Evolutionary conservation across 495 filamentous ascomycete species (phyloP).

Genomic region (Cladorrhinum samala): DNA sequence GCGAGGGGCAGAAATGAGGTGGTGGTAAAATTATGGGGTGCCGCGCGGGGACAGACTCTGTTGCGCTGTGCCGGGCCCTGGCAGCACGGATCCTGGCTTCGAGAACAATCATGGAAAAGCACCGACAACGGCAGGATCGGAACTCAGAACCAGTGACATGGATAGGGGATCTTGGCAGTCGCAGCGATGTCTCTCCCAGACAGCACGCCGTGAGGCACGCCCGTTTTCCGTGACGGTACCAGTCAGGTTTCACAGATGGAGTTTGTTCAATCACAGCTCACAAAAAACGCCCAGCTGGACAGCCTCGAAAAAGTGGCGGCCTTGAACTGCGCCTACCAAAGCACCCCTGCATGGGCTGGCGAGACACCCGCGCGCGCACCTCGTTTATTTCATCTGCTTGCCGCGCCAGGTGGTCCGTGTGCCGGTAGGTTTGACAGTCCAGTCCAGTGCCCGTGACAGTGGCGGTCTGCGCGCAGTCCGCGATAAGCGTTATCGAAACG

Average conservation of each 20-base stretch:
- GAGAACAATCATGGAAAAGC: slow-evolving; percentile 10
- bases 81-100: slow-evolving; percentile 5
- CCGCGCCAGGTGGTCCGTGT: not conserved
- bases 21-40: not conserved
- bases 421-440: too few species aligned
- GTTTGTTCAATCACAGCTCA: not conserved
- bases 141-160: not conserved
- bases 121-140: not conserved
- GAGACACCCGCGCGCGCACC: slow-evolving; percentile 14
- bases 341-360: slow-evolving; percentile 5
- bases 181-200: not conserved
- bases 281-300: slow-evolving; percentile 14
- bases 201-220: not conserved
- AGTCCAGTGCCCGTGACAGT: not conserved
- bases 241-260: not conserved
- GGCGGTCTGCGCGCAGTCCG: not conserved
- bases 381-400: not conserved
- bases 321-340: slow-evolving; percentile 19
- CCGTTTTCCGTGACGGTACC: too few species aligned
- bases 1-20: too few species aligned
- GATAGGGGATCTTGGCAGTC: not conserved
- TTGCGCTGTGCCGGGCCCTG: slow-evolving; percentile 12
- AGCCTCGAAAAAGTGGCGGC: slow-evolving; percentile 20
- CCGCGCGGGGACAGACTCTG: slow-evolving; percentile 6
- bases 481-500: slow-evolving; percentile 19